These are phyloP conservation scores for Neurospora sp. DNA, from an alignment of 495 filamentous ascomycete genomes.

Conservation along the genomic window DNA sequence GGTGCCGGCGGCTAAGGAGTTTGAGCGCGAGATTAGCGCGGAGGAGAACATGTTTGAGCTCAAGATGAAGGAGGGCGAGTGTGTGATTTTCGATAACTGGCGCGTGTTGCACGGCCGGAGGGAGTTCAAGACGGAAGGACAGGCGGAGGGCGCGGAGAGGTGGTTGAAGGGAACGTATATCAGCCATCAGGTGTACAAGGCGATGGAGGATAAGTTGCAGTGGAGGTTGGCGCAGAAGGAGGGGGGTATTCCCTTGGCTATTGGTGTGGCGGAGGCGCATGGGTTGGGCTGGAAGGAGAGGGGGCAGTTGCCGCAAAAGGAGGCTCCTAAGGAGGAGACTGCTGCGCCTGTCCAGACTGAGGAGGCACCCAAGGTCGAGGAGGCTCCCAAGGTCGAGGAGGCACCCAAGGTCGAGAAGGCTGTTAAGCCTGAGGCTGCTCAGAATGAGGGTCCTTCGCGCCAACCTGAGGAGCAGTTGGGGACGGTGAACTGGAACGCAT, in stretches of 20 bases:
- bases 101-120: slow-evolving; percentile 67
- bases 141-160: slow-evolving; percentile 40
- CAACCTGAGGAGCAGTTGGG: not conserved
- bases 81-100: slow-evolving; percentile 78
- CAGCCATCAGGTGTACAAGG: slow-evolving; percentile 52
- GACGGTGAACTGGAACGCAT: not conserved
- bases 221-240: not conserved
- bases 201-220: slow-evolving; percentile 31
- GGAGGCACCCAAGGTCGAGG: not conserved
- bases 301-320: not conserved
- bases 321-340: not conserved
- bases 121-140: slow-evolving; percentile 47
- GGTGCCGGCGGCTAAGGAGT: slow-evolving; percentile 30
- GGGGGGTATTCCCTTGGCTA: not conserved
- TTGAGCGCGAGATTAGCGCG: slow-evolving; percentile 38
- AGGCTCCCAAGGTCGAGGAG: not conserved
- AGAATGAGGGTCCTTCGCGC: not conserved
- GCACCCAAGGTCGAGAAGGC: not conserved
- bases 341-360: not conserved
- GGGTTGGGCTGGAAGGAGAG: not conserved
- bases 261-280: too few species aligned
- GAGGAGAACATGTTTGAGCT: slow-evolving; percentile 50
- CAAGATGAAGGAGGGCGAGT: slow-evolving; percentile 66
- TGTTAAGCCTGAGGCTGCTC: not conserved
- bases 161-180: slow-evolving; percentile 86